Evolutionary conservation across 2,329 filamentous ascomycete genomes (phyloP).

Genomic region (Cladosporium sp.): DNA sequence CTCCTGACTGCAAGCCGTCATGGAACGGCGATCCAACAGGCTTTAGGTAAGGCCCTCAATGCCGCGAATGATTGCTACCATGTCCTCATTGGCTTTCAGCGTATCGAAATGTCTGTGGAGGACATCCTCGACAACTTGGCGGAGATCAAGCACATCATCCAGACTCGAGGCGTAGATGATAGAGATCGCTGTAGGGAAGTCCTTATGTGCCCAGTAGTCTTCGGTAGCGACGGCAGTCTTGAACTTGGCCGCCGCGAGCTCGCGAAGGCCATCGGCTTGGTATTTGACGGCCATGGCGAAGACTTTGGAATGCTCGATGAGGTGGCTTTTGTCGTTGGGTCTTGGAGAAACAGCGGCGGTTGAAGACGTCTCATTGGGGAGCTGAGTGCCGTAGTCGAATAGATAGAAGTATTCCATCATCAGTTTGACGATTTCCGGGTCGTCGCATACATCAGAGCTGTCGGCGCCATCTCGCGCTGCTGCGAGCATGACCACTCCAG

Average conservation of each 20-base stretch:
- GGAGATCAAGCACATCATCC: conserved; percentile 43
- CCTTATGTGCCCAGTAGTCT: conserved; percentile 34
- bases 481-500: conserved; percentile 5
- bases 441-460: conserved; percentile 23
- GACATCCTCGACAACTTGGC: conserved; percentile 27
- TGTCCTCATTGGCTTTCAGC: background rate
- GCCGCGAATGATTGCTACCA: background rate
- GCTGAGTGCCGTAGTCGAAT: conserved; percentile 25
- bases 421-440: conserved; percentile 28
- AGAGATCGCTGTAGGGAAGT: conserved; percentile 42
- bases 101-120: background rate
- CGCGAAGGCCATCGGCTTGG: conserved; percentile 42
- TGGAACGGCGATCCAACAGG: background rate
- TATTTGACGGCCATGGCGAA: conserved; percentile 49
- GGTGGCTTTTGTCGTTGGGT: background rate
- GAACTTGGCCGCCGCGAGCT: conserved; percentile 42
- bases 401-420: conserved; percentile 35
- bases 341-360: background rate
- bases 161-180: conserved; percentile 46
- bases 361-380: background rate
- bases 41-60: background rate
- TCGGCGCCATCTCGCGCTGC: conserved; percentile 18
- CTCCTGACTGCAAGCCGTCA: background rate
- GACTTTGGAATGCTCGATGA: conserved; percentile 40
- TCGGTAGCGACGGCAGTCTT: conserved; percentile 34